Conservation (phyloP, 495 filamentous ascomycete species). For the Neurospora sublineolata region DNA sequence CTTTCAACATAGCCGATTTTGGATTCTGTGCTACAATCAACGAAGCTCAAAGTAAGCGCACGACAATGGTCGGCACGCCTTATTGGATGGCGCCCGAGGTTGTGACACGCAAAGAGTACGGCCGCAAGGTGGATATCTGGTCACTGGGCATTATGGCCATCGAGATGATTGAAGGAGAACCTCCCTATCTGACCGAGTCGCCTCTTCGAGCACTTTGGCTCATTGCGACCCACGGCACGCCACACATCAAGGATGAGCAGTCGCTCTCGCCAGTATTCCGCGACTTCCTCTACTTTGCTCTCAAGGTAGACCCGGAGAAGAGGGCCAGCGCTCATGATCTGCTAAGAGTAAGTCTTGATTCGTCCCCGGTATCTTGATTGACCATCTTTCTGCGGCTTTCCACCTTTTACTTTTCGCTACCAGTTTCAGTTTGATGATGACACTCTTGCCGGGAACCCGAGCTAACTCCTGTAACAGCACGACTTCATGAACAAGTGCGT, state of each 20-base stretch:
- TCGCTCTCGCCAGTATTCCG: conserved; percentile 68
- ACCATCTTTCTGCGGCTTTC: background rate
- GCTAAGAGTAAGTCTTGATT: conserved; percentile 53
- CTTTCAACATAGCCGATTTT: conserved; percentile 64
- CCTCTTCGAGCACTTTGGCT: conserved; percentile 87
- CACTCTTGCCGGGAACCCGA: background rate
- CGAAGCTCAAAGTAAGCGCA: conserved; percentile 90
- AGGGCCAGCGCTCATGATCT: conserved; percentile 88
- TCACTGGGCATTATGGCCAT: conserved; percentile 99
- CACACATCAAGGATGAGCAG: conserved; percentile 86
- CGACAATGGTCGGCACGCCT: conserved; percentile 97
- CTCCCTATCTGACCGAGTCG: conserved; percentile 90
- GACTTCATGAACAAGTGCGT: conserved; percentile 79
- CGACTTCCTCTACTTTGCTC: conserved; percentile 79
- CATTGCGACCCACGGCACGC: conserved; percentile 95
- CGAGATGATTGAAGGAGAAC: conserved; percentile 99
- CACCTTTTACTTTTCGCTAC: conserved; percentile 17
- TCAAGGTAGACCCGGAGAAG: conserved; percentile 96
- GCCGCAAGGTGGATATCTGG: conserved; percentile 98
- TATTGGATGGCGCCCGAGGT: conserved; percentile 99
- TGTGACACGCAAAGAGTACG: conserved; percentile 94
- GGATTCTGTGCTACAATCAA: conserved; percentile 99
- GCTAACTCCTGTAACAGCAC: conserved; percentile 46
- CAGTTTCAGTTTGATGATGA: background rate
- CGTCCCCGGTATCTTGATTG: background rate